Conservation (phyloP, 148 eudicot genomes). For the Rhododendron simsii region DNA sequence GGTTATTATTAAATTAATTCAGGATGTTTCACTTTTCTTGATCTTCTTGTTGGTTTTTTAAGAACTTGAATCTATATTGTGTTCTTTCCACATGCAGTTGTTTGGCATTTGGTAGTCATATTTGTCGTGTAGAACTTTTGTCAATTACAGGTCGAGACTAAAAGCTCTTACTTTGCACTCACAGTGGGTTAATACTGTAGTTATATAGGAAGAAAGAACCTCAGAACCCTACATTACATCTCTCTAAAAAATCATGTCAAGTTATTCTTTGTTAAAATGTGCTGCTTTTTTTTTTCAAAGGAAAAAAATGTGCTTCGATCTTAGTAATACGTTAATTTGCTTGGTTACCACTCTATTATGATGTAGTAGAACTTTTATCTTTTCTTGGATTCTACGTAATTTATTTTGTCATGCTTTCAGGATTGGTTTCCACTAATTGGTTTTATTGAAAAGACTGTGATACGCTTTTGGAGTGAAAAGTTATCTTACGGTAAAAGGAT, state of each 20-base stretch:
- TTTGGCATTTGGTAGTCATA: not conserved
- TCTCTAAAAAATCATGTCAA: not conserved
- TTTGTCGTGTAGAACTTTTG: not conserved
- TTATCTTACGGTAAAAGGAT: constrained; percentile 39
- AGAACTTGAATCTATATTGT: not conserved
- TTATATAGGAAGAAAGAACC: not conserved
- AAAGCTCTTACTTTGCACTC: not conserved
- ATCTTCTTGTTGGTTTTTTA: not conserved
- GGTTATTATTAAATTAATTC: not conserved
- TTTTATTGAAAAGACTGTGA: constrained; percentile 58
- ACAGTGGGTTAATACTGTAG: not conserved
- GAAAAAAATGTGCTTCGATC: not conserved
- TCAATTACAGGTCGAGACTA: not conserved
- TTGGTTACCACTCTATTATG: not conserved
- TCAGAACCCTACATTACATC: constrained; percentile 1
- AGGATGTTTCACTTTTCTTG: not conserved
- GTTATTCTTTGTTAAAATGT: not conserved
- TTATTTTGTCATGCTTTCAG: constrained; percentile 29
- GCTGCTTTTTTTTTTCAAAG: not conserved
- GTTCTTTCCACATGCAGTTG: not conserved
- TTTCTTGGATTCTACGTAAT: not conserved
- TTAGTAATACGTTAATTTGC: not conserved
- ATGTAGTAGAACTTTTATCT: not conserved
- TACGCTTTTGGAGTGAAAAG: constrained; percentile 50
- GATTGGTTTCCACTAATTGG: constrained; percentile 69